Evolutionary conservation across 306 rosid genomes (phyloP).

Genomic region (Pyrus betulifolia): DNA sequence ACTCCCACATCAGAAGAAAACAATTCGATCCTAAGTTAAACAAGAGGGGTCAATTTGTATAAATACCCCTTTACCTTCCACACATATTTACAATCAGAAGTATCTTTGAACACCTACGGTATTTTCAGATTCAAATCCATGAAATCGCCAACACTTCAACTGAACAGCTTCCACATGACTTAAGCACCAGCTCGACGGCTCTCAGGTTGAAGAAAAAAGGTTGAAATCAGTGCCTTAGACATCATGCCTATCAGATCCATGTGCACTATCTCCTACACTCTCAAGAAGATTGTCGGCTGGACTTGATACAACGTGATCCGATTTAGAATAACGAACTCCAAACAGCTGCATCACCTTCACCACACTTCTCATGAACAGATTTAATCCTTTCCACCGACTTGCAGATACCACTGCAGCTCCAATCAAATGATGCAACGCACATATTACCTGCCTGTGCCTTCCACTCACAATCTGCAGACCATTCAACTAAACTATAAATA

Average conservation of each 20-base stretch:
- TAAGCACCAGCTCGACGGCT: too few relatives aligned
- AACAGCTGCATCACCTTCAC: conserved; percentile 85
- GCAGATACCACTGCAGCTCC: conserved; percentile 99
- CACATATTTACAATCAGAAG: conserved; percentile 6
- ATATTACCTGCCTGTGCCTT: conserved; percentile 92
- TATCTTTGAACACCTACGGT: too few relatives aligned
- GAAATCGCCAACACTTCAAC: too few relatives aligned
- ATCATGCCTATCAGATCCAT: too few relatives aligned
- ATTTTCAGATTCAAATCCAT: too few relatives aligned
- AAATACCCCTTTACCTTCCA: background rate
- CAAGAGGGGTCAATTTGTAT: background rate
- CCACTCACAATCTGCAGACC: conserved; percentile 86
- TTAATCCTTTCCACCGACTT: conserved; percentile 95
- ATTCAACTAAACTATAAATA: conserved; percentile 9
- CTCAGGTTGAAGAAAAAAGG: too few relatives aligned
- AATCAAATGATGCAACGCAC: conserved; percentile 87
- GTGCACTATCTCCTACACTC: too few relatives aligned
- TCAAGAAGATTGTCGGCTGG: conserved; percentile 13
- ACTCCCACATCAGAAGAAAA: background rate
- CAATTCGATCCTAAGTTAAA: background rate
- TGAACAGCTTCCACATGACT: too few relatives aligned
- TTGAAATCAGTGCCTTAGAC: too few relatives aligned
- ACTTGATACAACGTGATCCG: background rate
- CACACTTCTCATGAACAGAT: conserved; percentile 81
- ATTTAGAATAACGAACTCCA: conserved; percentile 69